These are phyloP conservation scores for Poa annua DNA, from an alignment of 176 grass and related monocot genomes.

Conservation along the genomic window DNA sequence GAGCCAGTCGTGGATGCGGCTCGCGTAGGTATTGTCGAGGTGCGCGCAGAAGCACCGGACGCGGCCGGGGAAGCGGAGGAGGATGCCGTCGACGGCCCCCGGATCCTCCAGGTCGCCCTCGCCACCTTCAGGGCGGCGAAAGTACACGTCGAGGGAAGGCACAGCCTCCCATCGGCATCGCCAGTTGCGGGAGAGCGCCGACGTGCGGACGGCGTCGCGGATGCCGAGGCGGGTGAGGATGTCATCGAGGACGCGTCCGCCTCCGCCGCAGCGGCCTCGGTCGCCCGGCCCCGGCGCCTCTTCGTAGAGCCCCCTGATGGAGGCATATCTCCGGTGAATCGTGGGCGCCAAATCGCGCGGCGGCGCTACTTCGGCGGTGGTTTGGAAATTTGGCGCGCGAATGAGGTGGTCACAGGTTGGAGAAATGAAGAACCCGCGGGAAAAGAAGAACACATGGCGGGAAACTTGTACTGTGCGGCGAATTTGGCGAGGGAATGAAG, in stretches of 20 bases:
- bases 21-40: not conserved
- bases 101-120: not conserved
- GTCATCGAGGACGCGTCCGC: not conserved
- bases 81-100: not conserved
- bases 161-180: constrained; percentile 34
- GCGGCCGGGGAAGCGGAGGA: not conserved
- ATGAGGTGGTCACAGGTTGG: not conserved
- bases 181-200: constrained; percentile 39
- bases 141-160: not conserved
- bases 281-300: not conserved
- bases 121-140: too few species aligned
- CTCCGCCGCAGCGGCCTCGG: too few species aligned
- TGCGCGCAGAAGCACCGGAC: not conserved
- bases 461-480: too few species aligned
- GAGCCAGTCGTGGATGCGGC: constrained; percentile 6
- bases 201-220: constrained; percentile 32
- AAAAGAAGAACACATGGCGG: too few species aligned
- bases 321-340: not conserved
- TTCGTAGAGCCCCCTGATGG: not conserved
- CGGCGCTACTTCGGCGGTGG: not conserved
- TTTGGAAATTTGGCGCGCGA: too few species aligned
- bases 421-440: too few species aligned
- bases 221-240: constrained; percentile 24
- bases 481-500: too few species aligned
- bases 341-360: too few species aligned